A percentile compares a stretch with the other conserved stretches of the same genome.
Conservation (phyloP, 441 rosid species). For the Corymbia calophylla region DNA sequence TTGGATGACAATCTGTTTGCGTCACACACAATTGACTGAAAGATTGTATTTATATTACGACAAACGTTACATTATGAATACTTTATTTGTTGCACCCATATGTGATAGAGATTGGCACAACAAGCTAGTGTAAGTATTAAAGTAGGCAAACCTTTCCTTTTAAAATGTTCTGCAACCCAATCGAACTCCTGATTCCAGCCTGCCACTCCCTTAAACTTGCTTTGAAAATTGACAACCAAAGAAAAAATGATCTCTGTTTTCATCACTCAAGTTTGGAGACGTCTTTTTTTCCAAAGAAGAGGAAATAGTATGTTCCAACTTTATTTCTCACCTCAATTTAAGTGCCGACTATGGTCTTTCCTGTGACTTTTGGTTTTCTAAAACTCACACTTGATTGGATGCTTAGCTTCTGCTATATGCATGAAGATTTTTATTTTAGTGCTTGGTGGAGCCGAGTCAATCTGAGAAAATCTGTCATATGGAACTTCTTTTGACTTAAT, state of each 20-base stretch:
- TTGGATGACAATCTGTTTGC: not conserved
- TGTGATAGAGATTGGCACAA: not conserved
- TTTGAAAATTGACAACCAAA: not conserved
- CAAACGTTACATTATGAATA: not conserved
- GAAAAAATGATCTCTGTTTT: not conserved
- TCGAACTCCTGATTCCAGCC: not conserved
- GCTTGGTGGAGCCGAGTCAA: not conserved
- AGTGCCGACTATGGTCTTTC: not conserved
- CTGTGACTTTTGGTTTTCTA: not conserved
- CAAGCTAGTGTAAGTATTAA: not conserved
- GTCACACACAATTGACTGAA: not conserved
- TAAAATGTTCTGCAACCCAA: not conserved
- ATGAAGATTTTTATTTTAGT: not conserved
- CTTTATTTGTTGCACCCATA: not conserved
- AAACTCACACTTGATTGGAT: not conserved
- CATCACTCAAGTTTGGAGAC: not conserved
- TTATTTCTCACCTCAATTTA: not conserved
- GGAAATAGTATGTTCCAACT: not conserved
- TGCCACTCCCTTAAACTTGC: not conserved
- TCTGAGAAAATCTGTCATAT: not conserved
- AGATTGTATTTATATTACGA: not conserved
- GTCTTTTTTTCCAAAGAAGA: not conserved
- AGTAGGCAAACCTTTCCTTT: not conserved
- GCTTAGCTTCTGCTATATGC: not conserved
- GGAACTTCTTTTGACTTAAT: not conserved